A percentile compares a stretch with the other conserved stretches of the same genome.
Evolutionary conservation across 768 basidiomycete genomes (phyloP).

Genomic region (Amanita pallidorosea): DNA sequence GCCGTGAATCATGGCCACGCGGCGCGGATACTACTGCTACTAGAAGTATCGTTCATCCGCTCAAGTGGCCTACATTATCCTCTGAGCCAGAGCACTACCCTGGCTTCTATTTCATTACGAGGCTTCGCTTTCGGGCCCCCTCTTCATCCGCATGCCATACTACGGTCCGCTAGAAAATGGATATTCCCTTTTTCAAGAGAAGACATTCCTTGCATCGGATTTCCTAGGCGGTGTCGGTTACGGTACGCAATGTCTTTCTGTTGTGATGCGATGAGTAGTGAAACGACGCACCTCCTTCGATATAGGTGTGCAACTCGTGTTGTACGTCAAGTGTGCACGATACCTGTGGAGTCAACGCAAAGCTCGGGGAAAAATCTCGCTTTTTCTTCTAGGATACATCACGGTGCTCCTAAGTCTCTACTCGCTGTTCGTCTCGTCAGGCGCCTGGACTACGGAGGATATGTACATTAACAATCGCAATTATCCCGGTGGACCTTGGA

Average conservation of each 20-base stretch:
- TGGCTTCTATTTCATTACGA: too few species aligned
- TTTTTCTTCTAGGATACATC: background rate
- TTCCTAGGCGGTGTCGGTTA: background rate
- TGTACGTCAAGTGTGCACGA: background rate
- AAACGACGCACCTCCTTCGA: background rate
- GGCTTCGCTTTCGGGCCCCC: too few species aligned
- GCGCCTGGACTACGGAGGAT: background rate
- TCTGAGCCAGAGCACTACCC: too few species aligned
- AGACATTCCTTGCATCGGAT: background rate
- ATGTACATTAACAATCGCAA: background rate
- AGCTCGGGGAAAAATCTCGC: background rate
- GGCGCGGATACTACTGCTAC: too few species aligned
- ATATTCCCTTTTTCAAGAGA: background rate
- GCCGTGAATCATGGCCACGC: too few species aligned
- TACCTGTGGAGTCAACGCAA: background rate
- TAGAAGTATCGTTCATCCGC: too few species aligned
- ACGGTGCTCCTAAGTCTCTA: background rate
- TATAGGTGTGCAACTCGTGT: background rate
- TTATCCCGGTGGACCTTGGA: background rate
- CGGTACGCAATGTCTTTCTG: background rate
- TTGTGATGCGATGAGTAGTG: background rate
- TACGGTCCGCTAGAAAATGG: background rate
- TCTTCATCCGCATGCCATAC: background rate
- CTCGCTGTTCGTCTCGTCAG: background rate
- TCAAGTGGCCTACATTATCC: too few species aligned